phyloP scores from a whole-genome alignment of 768 basidiomycete genomes.

The Podaxis carcinomalis region DNA sequence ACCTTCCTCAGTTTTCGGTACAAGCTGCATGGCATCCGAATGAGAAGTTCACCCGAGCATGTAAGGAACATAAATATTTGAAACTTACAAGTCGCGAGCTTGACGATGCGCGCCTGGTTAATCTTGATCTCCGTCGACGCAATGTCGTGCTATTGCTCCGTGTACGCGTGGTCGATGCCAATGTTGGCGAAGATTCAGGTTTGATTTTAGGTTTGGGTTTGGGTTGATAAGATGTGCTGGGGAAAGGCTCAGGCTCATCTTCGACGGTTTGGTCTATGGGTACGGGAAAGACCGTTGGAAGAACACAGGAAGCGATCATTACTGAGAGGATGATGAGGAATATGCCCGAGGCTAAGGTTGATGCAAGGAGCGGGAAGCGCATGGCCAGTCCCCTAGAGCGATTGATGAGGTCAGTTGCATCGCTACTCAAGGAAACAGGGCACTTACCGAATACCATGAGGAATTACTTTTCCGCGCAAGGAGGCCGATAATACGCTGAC shows the following conservation, averaged over 20 bases:
- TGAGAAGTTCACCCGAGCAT: neutral
- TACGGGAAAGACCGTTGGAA: constrained; percentile 31
- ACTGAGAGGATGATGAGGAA: constrained; percentile 46
- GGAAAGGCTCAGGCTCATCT: neutral
- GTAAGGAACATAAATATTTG: neutral
- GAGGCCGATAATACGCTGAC: constrained; percentile 61
- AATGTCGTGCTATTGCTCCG: constrained; percentile 1
- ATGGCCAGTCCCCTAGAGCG: constrained; percentile 58
- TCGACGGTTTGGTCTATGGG: neutral
- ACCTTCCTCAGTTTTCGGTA: neutral
- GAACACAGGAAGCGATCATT: constrained; percentile 45
- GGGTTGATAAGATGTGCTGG: neutral
- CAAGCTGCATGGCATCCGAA: neutral
- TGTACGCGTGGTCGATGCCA: neutral
- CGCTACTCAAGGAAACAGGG: neutral
- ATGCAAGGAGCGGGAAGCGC: constrained; percentile 60
- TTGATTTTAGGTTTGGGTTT: neutral
- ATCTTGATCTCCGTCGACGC: constrained; percentile 3
- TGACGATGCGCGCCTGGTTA: neutral
- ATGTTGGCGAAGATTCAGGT: neutral
- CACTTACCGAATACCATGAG: constrained; percentile 65
- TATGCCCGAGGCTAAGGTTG: constrained; percentile 37
- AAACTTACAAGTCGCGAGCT: constrained; percentile 5
- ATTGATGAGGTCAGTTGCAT: neutral
- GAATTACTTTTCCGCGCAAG: constrained; percentile 57